Base-by-base conservation (phyloP, 2,329 filamentous ascomycete species). In the Alternaria incomplexa region DNA sequence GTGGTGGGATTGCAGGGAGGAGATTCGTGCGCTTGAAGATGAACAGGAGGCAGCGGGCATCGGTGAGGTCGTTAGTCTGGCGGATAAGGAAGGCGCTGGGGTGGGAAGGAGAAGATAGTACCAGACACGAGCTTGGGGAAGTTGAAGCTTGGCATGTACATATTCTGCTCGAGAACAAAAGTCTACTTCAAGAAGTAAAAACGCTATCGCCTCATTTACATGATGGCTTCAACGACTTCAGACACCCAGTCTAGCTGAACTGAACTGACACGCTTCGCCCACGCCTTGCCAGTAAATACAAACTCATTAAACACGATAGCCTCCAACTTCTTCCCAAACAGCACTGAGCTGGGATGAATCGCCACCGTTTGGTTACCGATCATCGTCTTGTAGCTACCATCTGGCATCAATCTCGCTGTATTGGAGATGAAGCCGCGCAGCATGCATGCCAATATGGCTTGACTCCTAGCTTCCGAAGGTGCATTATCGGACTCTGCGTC, bases 1-100 rank as follows among this genome's bases (percentile, higher is more conserved):
- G 80, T 99, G 96, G 96, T 99, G 96, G 96, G 96, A 97, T 84
- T 93, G 91, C 77, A 88, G 96, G 72, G 96, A 99, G 83, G 95
- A 98, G 82, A 92, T 99, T 69, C 91, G 90, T 57, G 91, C 89
- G 7, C 81, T 98, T 75, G 96, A 99, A 81, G 95, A 97, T 81
- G 95, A 97, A 83, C 93, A 98, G 83, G 95, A 97, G 81, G 94
- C 92, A 52, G 93, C 93, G 32, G 94, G 96, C 10, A 97, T 98
- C 79, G 92, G 93, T 15, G 96, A 98, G 83, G 93, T 98, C 46
- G 92, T 98, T 58, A 96, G 90, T 75, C 83, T 98, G 75, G 89
- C 90, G 53, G 93, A 97, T 71, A 89, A 81, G 45, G 88, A 85
- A 48, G 85, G 83, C 60, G 81, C 59, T 23, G 73, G 74, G 10